phyloP scores from a whole-genome alignment of 176 grass and related monocot species.

The Thinopyrum elongatum region DNA sequence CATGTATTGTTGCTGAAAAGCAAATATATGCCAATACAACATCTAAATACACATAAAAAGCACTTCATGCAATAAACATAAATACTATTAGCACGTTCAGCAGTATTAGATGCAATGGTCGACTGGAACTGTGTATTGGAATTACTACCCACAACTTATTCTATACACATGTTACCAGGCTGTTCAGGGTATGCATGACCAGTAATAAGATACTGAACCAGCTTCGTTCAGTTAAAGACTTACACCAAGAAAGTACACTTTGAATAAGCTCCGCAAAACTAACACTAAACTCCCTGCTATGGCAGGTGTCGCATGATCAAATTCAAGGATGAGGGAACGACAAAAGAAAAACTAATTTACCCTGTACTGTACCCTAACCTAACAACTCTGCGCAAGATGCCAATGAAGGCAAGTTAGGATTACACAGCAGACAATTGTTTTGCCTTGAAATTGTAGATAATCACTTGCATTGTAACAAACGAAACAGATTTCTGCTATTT shows the following conservation, averaged over 20 bases:
- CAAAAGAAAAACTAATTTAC: background rate
- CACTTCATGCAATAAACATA: background rate
- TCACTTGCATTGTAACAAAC: background rate
- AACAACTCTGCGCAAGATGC: background rate
- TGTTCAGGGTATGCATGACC: background rate
- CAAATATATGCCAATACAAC: conserved; percentile 28
- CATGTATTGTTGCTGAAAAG: conserved; percentile 77
- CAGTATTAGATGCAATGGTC: background rate
- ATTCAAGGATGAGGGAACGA: background rate
- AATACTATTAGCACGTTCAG: background rate
- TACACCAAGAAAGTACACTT: background rate
- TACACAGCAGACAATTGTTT: background rate
- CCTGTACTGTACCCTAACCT: background rate
- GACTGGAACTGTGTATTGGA: background rate
- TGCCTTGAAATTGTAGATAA: background rate
- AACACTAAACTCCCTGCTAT: background rate
- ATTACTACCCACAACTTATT: background rate
- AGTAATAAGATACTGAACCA: background rate
- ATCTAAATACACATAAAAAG: background rate
- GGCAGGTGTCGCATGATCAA: background rate
- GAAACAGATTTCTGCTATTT: background rate
- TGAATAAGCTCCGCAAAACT: background rate
- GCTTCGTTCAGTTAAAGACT: background rate
- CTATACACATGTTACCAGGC: background rate
- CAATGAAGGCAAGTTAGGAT: background rate